Evolutionary conservation across 208 protist genomes (phyloP).

Genomic region (Leishmania aethiopica): DNA sequence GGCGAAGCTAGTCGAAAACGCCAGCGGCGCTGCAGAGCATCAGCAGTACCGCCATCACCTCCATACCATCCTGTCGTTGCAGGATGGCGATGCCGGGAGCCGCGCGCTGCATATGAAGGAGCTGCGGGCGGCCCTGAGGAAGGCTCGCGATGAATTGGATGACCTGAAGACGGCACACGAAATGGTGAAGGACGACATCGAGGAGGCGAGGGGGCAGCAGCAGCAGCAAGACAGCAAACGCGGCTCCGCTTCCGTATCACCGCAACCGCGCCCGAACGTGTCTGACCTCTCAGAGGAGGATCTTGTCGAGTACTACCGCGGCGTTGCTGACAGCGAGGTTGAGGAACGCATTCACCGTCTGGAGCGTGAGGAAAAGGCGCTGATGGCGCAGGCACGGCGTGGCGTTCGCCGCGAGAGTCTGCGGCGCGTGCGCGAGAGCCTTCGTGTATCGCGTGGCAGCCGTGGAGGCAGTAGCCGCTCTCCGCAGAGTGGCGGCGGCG

Average conservation of each 20-base stretch:
- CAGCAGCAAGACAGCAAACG: slow-evolving; percentile 25
- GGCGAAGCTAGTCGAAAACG: slow-evolving; percentile 17
- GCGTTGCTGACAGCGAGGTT: slow-evolving; percentile 50
- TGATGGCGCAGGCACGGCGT: slow-evolving; percentile 56
- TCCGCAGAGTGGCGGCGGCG: slow-evolving; percentile 16
- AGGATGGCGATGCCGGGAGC: slow-evolving; percentile 6
- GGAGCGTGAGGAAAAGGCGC: slow-evolving; percentile 64
- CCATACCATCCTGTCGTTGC: neutral
- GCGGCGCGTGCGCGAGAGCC: slow-evolving; percentile 64
- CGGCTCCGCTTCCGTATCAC: slow-evolving; percentile 36
- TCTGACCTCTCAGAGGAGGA: slow-evolving; percentile 31
- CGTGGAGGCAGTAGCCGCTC: slow-evolving; percentile 20
- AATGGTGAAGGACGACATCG: slow-evolving; percentile 79
- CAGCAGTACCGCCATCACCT: slow-evolving; percentile 5
- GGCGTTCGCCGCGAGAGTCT: slow-evolving; percentile 65
- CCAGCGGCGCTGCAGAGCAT: neutral
- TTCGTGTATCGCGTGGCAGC: slow-evolving; percentile 28
- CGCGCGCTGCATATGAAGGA: slow-evolving; percentile 30
- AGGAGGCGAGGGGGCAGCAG: slow-evolving; percentile 30
- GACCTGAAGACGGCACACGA: slow-evolving; percentile 76
- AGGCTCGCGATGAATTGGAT: slow-evolving; percentile 50
- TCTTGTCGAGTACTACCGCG: slow-evolving; percentile 27
- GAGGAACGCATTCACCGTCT: slow-evolving; percentile 58
- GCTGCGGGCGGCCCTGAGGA: slow-evolving; percentile 37
- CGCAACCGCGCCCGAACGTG: slow-evolving; percentile 39